Conservation (phyloP, 2,329 filamentous ascomycete genomes). For the Emergomyces orientalis region DNA sequence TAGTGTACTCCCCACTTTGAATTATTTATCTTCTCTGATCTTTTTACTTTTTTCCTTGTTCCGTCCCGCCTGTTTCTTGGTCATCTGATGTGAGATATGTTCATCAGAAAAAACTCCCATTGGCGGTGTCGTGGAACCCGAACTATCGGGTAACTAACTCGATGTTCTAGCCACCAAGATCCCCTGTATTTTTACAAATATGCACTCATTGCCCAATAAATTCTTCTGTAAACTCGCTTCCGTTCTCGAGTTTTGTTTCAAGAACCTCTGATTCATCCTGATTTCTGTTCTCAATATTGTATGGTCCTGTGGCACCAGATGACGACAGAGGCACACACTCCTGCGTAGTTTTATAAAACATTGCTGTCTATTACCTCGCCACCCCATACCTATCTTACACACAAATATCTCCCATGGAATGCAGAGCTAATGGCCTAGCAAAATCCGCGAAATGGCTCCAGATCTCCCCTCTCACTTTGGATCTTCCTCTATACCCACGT, state of each 20-base stretch:
- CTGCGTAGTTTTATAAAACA: background rate
- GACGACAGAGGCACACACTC: too few species aligned
- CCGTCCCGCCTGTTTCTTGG: background rate
- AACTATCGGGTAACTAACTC: background rate
- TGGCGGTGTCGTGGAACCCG: background rate
- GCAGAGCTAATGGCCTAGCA: constrained; percentile 17
- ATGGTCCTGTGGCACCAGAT: background rate
- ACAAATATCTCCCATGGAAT: constrained; percentile 13
- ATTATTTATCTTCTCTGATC: background rate
- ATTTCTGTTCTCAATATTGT: background rate
- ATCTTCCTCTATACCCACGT: constrained; percentile 5
- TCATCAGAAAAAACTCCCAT: background rate
- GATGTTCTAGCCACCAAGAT: background rate
- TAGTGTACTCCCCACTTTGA: background rate
- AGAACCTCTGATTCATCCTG: background rate
- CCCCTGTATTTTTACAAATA: background rate
- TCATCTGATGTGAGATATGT: background rate
- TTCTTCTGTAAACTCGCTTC: background rate
- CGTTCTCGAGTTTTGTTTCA: background rate
- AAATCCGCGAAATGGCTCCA: constrained; percentile 13
- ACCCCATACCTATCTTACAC: background rate
- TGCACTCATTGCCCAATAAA: background rate
- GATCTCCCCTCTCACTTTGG: constrained; percentile 8
- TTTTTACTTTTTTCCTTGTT: background rate
- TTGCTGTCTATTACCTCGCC: background rate